phyloP scores from a whole-genome alignment of 306 rosid species.

The Cicer judaicum region DNA sequence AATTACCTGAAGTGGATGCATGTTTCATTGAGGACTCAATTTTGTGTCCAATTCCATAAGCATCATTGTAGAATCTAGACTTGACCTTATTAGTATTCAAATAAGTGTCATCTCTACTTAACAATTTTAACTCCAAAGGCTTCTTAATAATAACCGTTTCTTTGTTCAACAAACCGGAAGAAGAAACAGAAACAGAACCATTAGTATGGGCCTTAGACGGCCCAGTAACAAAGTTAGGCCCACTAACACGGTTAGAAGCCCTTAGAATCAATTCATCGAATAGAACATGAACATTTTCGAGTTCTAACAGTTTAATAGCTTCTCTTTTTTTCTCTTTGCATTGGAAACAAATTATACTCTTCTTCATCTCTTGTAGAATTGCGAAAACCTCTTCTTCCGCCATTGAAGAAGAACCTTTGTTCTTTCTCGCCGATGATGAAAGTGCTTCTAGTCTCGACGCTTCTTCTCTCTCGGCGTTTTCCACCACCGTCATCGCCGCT shows the following conservation, averaged over 20 bases:
- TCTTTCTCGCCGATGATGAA: slow-evolving; percentile 53
- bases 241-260: slow-evolving; percentile 63
- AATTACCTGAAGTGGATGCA: slow-evolving; percentile 50
- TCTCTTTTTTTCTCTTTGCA: slow-evolving; percentile 71
- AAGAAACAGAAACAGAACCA: slow-evolving; percentile 23
- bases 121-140: slow-evolving; percentile 32
- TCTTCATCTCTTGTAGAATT: slow-evolving; percentile 74
- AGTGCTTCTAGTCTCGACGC: slow-evolving; percentile 48
- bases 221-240: not conserved
- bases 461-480: slow-evolving; percentile 67
- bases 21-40: slow-evolving; percentile 55
- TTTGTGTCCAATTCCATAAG: slow-evolving; percentile 55
- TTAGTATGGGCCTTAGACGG: slow-evolving; percentile 12
- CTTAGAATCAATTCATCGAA: slow-evolving; percentile 75
- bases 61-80: slow-evolving; percentile 53
- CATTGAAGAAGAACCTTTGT: slow-evolving; percentile 51
- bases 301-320: slow-evolving; percentile 70
- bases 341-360: slow-evolving; percentile 51
- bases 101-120: slow-evolving; percentile 70
- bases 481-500: slow-evolving; percentile 61
- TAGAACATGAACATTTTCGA: slow-evolving; percentile 61
- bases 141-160: slow-evolving; percentile 8
- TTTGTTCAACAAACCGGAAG: not conserved
- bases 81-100: slow-evolving; percentile 50
- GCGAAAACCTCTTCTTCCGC: slow-evolving; percentile 77